Evolutionary conservation across 1,284 basidiomycete genomes (phyloP).

Genomic region (Phellopilus nigrolimitatus): DNA sequence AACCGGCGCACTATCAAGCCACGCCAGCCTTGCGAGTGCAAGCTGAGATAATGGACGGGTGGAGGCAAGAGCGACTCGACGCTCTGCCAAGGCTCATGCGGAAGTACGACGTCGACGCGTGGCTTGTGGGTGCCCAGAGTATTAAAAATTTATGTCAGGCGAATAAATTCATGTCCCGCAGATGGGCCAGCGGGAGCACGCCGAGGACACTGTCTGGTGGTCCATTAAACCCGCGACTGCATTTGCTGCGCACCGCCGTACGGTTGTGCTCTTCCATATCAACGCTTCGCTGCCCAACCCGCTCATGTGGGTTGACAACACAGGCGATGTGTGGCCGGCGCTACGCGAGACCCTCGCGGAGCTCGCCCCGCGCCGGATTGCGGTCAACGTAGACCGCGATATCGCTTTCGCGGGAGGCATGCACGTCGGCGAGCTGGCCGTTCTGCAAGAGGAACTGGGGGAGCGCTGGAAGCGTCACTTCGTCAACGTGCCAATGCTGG

Average conservation of each 20-base stretch:
- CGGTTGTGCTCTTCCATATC: constrained; percentile 46
- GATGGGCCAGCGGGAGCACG: constrained; percentile 48
- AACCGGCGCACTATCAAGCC: constrained; percentile 34
- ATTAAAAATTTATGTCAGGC: not conserved
- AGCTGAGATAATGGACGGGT: constrained; percentile 39
- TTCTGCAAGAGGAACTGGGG: constrained; percentile 36
- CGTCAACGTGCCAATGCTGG: constrained; percentile 42
- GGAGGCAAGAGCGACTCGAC: constrained; percentile 39
- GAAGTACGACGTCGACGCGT: constrained; percentile 41
- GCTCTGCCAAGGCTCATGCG: constrained; percentile 38
- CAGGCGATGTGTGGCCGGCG: constrained; percentile 43
- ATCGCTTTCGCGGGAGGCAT: constrained; percentile 48
- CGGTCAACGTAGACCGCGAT: constrained; percentile 42
- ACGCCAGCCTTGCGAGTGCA: constrained; percentile 43
- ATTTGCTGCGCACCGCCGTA: constrained; percentile 46
- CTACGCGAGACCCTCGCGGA: constrained; percentile 34
- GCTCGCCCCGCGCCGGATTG: constrained; percentile 38
- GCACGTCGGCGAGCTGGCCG: constrained; percentile 43
- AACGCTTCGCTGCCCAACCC: constrained; percentile 41
- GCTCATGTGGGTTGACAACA: constrained; percentile 47
- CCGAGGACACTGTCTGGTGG: constrained; percentile 51
- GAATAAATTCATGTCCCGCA: constrained; percentile 20
- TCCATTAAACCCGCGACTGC: constrained; percentile 46
- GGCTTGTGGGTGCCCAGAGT: constrained; percentile 35
- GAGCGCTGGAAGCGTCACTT: constrained; percentile 37